Percentiles rank a stretch among this genome's conserved stretches.
These are phyloP conservation scores for Helotiales sp. DNA, from an alignment of 2,329 filamentous ascomycete genomes.

Conservation along the genomic window DNA sequence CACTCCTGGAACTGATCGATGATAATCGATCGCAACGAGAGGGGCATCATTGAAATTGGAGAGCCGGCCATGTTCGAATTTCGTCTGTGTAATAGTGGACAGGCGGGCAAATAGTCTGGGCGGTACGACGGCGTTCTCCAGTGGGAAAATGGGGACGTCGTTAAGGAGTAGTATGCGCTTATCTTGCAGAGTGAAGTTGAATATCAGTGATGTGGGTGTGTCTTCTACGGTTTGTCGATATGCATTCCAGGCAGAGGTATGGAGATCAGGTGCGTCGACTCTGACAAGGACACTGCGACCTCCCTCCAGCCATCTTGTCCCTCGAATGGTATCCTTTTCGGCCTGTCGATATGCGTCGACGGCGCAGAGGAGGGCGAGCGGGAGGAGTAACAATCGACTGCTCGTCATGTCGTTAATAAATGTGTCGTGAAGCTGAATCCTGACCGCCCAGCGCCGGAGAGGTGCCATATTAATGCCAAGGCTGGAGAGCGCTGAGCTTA, in stretches of 20 bases:
- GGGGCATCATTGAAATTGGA: neutral
- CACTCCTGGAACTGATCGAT: neutral
- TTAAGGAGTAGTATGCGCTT: conserved; percentile 29
- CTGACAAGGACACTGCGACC: conserved; percentile 27
- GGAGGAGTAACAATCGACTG: neutral
- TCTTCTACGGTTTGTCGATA: conserved; percentile 17
- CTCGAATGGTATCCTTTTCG: neutral
- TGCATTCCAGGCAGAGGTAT: conserved; percentile 22
- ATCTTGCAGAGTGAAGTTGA: conserved; percentile 34
- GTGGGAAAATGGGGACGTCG: conserved; percentile 28
- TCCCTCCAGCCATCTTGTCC: conserved; percentile 28
- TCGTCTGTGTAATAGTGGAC: conserved; percentile 12
- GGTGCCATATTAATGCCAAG: neutral
- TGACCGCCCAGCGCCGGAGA: neutral
- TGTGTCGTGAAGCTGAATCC: neutral
- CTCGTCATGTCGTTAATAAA: neutral
- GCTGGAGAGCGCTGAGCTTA: neutral
- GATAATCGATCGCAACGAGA: conserved; percentile 20
- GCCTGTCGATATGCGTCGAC: conserved; percentile 3
- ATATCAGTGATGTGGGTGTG: conserved; percentile 24
- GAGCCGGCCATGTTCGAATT: conserved; percentile 9
- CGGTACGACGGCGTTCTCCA: conserved; percentile 21
- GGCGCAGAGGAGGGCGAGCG: neutral
- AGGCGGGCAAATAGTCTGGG: conserved; percentile 26
- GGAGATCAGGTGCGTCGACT: conserved; percentile 27